Evolutionary conservation across 2,329 filamentous ascomycete genomes (phyloP), one percentile per base, ranked within the genome.

Genomic region (Seiridium unicorne): DNA sequence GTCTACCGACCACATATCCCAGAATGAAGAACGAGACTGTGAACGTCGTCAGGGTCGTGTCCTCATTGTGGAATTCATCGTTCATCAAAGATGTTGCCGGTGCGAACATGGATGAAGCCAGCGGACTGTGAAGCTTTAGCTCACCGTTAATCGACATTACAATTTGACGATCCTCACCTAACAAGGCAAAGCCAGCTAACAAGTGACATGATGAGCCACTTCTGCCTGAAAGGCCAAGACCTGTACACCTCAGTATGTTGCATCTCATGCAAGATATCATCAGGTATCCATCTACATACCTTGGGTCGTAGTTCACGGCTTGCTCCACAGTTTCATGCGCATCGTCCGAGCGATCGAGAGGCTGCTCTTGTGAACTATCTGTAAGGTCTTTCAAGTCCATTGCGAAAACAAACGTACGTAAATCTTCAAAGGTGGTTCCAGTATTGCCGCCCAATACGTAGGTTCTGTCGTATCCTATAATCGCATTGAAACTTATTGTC

Each of bases 21-120:
- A 63, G 44, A 10, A 63, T 62, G 60, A 62, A 63, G 58, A 63
- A 60, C 18, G 62, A 63, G 32, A 63, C 62, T n/a, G 58, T 57
- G 49, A 63, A 63, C 18, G 58, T 62, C 44, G 60, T 57, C n/a
- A 63, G 44, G 48, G 55, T 58, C 18, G 32, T 36, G 42, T 44
- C 55, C 18, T 60, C 11, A 34, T 62, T 63, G 44, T 58, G 44
- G 51, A 63, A 63, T 35, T 63, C 62, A 32, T 32, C 44, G 48
- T 60, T 57, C 57, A 63, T 59, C 57, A 61, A 54, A 11, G 57
- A 44, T 26, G 57, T 61, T 55, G 59, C 61, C 36, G 61, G 61
- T 40, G 61, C 61, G 10, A 63, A 44, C 31, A 63, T 63, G 31
- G 61, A 63, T n/a, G 61, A 63, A 44, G 61, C 61, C n/a, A 63